Evolutionary conservation across 2,329 filamentous ascomycete genomes (phyloP), one percentile per base, ranked within the genome.

Genomic region (Phyllosticta ampelicida): DNA sequence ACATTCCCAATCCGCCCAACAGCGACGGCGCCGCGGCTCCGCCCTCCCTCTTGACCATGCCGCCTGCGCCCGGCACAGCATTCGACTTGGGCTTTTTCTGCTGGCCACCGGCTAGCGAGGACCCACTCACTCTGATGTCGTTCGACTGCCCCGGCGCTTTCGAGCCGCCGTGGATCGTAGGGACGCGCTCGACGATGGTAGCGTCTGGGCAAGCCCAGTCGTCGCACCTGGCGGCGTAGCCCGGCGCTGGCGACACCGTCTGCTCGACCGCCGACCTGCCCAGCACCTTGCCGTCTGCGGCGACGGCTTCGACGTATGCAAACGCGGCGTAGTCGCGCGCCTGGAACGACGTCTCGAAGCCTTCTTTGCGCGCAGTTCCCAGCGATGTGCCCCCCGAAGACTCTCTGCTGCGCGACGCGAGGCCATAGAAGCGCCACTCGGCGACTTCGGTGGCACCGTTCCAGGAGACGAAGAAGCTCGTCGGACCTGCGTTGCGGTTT

Each of bases 401-500:
- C n/a, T 21, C 53, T 13, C 58, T 50, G 56, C 51, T 51, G 36
- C 36, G 36, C 13, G 36, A 44, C 36, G 36, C n/a, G 13, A 44
- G 36, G 5, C 53, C 53, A 19, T 30, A 60, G 51, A 60, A 60
- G 29, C 44, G 50, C 58, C 58, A 60, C 21, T 30, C 26, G 3
- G 13, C 6, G 5, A 56, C 58, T 20, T 60, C 58, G n/a, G 58
- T 60, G 23, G 58, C 58, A 50, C 58, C 58, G 50, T 60, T 60
- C 58, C 58, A 60, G 19, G 54, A 56, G 5, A 56, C 58, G 44
- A 18, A 53, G 20, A 60, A 11, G 11, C 54, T 23, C 0, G 58
- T 60, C 9, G 65, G 68, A 5, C 65, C 60, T 2, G 70, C 55
- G 6, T 65, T 61, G 3, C 70, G 55, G 48, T 51, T 53, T 49